Evolutionary conservation across 2,329 filamentous ascomycete species (phyloP).

Genomic region (Lasiodiplodia citricola): DNA sequence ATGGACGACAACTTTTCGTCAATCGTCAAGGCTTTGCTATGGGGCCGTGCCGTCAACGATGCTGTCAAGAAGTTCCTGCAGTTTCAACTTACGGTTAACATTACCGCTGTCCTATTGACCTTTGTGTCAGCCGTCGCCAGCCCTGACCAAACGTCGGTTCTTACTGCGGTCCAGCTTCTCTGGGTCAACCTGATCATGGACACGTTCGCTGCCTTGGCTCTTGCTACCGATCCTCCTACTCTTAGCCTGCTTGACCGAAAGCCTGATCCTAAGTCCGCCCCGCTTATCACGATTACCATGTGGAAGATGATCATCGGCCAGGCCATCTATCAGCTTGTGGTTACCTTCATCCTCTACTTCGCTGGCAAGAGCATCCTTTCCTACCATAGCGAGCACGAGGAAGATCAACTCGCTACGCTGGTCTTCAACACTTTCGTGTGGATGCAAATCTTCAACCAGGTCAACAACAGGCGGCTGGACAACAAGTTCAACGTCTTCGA

Average conservation of each 20-base stretch:
- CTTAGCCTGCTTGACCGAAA: conserved; percentile 80
- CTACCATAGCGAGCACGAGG: conserved; percentile 55
- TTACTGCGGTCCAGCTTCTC: conserved; percentile 83
- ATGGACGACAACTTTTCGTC: conserved; percentile 50
- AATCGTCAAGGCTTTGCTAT: conserved; percentile 48
- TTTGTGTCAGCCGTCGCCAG: conserved; percentile 85
- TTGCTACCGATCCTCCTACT: conserved; percentile 84
- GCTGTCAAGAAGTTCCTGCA: conserved; percentile 73
- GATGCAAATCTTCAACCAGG: conserved; percentile 99
- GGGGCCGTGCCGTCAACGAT: conserved; percentile 48
- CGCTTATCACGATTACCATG: conserved; percentile 83
- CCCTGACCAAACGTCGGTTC: conserved; percentile 70
- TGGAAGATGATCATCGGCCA: conserved; percentile 77
- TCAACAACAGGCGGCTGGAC: conserved; percentile 94
- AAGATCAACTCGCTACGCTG: conserved; percentile 69
- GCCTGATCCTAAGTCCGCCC: conserved; percentile 78
- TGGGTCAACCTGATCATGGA: conserved; percentile 97
- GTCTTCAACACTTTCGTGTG: conserved; percentile 99
- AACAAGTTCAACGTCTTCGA: conserved; percentile 97
- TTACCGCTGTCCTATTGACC: conserved; percentile 80
- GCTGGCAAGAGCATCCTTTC: conserved; percentile 67
- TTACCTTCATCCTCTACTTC: conserved; percentile 73
- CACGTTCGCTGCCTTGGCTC: conserved; percentile 83
- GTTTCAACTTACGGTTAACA: conserved; percentile 79
- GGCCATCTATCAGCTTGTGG: conserved; percentile 77